Conservation (phyloP, 2,329 filamentous ascomycete genomes). For the Diaporthe sp. region DNA sequence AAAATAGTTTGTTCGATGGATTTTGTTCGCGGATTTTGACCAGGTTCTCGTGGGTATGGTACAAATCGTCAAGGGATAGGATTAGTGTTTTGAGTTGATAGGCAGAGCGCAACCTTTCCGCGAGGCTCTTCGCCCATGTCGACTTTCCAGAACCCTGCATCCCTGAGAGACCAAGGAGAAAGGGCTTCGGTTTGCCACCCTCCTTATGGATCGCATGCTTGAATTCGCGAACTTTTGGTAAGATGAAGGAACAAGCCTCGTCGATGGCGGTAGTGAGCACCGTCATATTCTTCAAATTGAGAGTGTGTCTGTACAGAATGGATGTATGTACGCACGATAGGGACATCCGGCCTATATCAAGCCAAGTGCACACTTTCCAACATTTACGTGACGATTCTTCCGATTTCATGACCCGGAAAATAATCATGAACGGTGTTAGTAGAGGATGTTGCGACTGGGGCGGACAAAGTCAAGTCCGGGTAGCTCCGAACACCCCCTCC, state of each 20-base stretch:
- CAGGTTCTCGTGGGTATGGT: slow-evolving; percentile 3
- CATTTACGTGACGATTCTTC: background rate
- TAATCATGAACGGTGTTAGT: background rate
- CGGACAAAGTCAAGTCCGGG: slow-evolving; percentile 21
- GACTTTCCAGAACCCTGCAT: slow-evolving; percentile 10
- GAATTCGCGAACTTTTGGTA: slow-evolving; percentile 14
- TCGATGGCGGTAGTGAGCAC: background rate
- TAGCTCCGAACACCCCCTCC: background rate
- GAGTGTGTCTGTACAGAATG: background rate
- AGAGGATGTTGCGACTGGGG: background rate
- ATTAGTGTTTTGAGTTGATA: slow-evolving; percentile 14
- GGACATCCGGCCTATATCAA: background rate
- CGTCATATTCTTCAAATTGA: background rate
- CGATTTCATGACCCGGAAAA: background rate
- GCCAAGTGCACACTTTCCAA: background rate
- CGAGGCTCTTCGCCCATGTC: slow-evolving; percentile 7
- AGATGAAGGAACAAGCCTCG: slow-evolving; percentile 7
- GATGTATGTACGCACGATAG: background rate
- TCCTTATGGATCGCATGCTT: background rate
- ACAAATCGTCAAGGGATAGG: slow-evolving; percentile 2
- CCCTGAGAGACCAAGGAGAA: background rate
- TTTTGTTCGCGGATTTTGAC: background rate
- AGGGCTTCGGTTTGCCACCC: background rate
- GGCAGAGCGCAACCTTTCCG: background rate
- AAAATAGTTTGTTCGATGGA: background rate